Evolutionary conservation across 148 eudicot genomes (phyloP).

Genomic region (Fagopyrum homotropicum): DNA sequence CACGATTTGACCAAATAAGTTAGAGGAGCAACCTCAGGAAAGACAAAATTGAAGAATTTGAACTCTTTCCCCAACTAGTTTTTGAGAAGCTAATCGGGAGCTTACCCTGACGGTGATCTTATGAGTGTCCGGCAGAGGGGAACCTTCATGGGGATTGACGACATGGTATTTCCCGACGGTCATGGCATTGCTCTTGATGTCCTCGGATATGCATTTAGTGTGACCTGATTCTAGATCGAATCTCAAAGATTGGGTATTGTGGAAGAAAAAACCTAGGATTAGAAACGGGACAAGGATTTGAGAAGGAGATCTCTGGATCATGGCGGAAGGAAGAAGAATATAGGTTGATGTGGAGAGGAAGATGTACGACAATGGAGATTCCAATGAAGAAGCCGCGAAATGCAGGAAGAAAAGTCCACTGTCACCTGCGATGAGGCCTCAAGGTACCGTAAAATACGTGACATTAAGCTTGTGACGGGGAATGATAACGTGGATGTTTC

Average conservation of each 20-base stretch:
- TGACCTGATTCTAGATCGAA: conserved; percentile 82
- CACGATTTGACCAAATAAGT: too few species aligned
- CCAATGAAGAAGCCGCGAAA: too few species aligned
- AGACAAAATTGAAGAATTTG: too few species aligned
- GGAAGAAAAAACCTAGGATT: conserved; percentile 36
- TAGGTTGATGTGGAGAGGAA: too few species aligned
- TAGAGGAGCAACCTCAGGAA: too few species aligned
- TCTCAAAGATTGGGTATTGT: conserved; percentile 41
- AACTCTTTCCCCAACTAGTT: too few species aligned
- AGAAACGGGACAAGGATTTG: conserved; percentile 18
- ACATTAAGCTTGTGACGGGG: too few species aligned
- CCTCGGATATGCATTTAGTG: conserved; percentile 86
- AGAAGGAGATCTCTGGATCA: neutral
- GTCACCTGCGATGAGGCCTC: too few species aligned
- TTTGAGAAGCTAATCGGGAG: neutral
- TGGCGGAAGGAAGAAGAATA: neutral
- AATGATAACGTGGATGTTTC: too few species aligned
- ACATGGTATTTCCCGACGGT: conserved; percentile 76
- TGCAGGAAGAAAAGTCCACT: too few species aligned
- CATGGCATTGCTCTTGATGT: conserved; percentile 72
- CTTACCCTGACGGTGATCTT: conserved; percentile 66
- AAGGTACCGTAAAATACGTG: too few species aligned
- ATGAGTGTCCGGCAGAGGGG: conserved; percentile 62
- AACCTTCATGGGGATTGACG: conserved; percentile 54
- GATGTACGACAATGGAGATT: too few species aligned